Evolutionary conservation across 179 eudicot genomes (phyloP).

Genomic region (Spergularia azorica): DNA sequence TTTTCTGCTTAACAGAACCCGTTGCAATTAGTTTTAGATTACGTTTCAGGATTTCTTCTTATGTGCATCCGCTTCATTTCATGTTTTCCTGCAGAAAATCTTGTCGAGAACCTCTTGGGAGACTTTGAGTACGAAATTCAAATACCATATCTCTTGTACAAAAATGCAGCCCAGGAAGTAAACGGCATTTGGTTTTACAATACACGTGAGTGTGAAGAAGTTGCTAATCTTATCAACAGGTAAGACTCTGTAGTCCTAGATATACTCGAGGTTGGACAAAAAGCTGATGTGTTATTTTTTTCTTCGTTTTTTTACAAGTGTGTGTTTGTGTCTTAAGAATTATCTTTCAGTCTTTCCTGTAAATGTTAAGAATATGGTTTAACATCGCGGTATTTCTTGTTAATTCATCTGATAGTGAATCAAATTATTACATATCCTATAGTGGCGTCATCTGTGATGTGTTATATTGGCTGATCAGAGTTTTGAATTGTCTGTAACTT

Average conservation of each 20-base stretch:
- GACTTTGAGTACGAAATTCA: constrained; percentile 94
- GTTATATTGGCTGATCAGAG: background rate
- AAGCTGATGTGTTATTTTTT: too few species aligned
- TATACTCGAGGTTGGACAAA: background rate
- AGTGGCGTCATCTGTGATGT: background rate
- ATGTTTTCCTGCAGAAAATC: constrained; percentile 58
- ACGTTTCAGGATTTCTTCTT: background rate
- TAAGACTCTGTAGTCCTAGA: constrained; percentile 18
- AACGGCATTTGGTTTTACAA: constrained; percentile 97
- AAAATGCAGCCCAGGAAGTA: constrained; percentile 88
- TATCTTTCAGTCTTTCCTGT: background rate
- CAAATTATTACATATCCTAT: background rate
- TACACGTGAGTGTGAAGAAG: constrained; percentile 91
- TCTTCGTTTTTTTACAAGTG: too few species aligned
- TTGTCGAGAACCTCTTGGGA: constrained; percentile 86
- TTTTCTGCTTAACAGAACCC: background rate
- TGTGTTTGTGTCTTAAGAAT: background rate
- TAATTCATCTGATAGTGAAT: background rate
- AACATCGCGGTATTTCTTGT: background rate
- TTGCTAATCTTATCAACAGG: constrained; percentile 83
- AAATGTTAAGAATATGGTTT: background rate
- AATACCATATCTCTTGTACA: constrained; percentile 76
- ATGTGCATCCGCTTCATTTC: background rate
- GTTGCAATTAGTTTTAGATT: background rate
- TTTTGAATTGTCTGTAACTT: background rate